Conservation (phyloP, 1,284 basidiomycete species). For the Naganishia sp. region DNA sequence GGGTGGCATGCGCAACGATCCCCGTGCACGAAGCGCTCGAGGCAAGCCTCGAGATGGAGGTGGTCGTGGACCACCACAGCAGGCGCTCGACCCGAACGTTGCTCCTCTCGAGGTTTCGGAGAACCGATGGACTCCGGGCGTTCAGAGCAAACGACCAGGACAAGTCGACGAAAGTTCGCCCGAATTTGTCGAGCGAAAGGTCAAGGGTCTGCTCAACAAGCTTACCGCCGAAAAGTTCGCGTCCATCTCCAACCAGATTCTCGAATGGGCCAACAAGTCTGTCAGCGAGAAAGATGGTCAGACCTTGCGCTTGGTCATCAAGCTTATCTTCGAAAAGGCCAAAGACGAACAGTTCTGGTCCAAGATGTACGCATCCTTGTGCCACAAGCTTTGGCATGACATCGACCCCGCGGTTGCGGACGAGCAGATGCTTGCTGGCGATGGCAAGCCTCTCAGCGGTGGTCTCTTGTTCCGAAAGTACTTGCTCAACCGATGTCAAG, state of each 20-base stretch:
- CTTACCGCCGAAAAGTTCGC: conserved; percentile 97
- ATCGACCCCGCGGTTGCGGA: conserved; percentile 84
- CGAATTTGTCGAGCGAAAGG: conserved; percentile 86
- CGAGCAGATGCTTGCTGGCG: conserved; percentile 71
- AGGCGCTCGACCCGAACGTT: conserved; percentile 57
- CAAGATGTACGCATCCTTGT: conserved; percentile 94
- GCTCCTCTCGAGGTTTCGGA: conserved; percentile 73
- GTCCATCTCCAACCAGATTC: conserved; percentile 88
- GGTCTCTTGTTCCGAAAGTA: conserved; percentile 87
- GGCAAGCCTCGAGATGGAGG: conserved; percentile 49
- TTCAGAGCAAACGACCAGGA: conserved; percentile 52
- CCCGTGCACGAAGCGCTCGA: conserved; percentile 39
- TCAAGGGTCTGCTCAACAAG: conserved; percentile 92
- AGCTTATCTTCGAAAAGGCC: conserved; percentile 94
- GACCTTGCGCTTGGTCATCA: conserved; percentile 92
- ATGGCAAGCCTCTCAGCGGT: conserved; percentile 80
- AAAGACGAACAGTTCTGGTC: conserved; percentile 94
- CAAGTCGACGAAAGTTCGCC: conserved; percentile 66
- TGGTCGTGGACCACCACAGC: conserved; percentile 41
- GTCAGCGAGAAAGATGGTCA: conserved; percentile 88
- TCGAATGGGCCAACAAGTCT: conserved; percentile 91
- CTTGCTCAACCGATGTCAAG: conserved; percentile 86
- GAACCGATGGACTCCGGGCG: conserved; percentile 73
- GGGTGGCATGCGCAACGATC: conserved; percentile 36
- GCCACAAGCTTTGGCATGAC: conserved; percentile 88